phyloP scores from a whole-genome alignment of 192 early-diverging fungal species.

The Coemansia sp. region DNA sequence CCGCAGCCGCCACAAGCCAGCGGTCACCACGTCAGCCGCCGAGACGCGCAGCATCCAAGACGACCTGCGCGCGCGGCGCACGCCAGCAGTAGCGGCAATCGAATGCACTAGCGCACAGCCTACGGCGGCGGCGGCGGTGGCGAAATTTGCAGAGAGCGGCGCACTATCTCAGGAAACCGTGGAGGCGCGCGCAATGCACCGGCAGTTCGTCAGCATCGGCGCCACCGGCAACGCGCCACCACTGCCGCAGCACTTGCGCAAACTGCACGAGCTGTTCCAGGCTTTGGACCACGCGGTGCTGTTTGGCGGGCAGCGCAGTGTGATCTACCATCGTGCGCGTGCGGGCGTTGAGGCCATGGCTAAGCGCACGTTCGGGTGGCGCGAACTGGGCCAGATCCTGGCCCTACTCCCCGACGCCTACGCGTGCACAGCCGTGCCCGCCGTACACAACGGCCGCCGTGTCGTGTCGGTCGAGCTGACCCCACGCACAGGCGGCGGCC shows the following conservation, averaged over 20 bases:
- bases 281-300: constrained; percentile 49
- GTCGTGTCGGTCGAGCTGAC: constrained; percentile 46
- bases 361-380: constrained; percentile 57
- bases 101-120: too few species aligned
- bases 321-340: constrained; percentile 56
- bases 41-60: constrained; percentile 45
- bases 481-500: constrained; percentile 17
- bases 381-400: constrained; percentile 58
- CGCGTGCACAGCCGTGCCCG: constrained; percentile 17
- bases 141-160: too few species aligned
- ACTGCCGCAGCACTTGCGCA: constrained; percentile 31
- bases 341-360: constrained; percentile 60
- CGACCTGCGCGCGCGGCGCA: constrained; percentile 22
- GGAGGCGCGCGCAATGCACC: constrained; percentile 35
- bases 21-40: neutral
- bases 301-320: constrained; percentile 33
- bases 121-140: too few species aligned
- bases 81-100: neutral
- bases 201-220: constrained; percentile 48
- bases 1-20: constrained; percentile 22
- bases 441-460: constrained; percentile 22
- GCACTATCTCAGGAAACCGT: too few species aligned
- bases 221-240: neutral
- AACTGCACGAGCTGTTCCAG: constrained; percentile 51
- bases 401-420: constrained; percentile 61